phyloP scores from a whole-genome alignment of 495 filamentous ascomycete species.

The Penicillium bialowiezense region DNA sequence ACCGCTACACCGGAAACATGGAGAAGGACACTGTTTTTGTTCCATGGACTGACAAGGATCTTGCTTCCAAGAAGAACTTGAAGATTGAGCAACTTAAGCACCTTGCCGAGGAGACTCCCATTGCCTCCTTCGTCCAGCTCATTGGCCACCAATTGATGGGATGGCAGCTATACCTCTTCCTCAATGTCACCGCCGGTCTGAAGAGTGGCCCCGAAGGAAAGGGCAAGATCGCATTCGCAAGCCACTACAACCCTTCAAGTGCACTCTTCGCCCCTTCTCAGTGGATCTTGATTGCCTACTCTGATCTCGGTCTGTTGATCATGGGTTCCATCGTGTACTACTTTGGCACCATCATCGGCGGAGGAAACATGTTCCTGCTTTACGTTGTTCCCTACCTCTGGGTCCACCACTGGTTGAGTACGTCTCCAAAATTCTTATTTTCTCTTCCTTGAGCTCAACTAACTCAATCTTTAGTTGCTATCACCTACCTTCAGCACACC shows the following conservation, averaged over 20 bases:
- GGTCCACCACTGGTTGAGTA: conserved; percentile 62
- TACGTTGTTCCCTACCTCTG: conserved; percentile 57
- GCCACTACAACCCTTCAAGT: conserved; percentile 60
- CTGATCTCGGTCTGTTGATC: conserved; percentile 56
- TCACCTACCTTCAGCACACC: conserved; percentile 88
- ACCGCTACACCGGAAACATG: conserved; percentile 61
- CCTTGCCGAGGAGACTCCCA: conserved; percentile 56
- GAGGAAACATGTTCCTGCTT: conserved; percentile 46
- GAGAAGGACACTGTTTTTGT: conserved; percentile 61
- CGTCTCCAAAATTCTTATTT: background rate
- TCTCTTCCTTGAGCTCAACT: background rate
- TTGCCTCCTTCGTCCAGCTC: conserved; percentile 45
- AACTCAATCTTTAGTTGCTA: conserved; percentile 52
- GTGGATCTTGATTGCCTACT: conserved; percentile 51
- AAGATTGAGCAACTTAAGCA: conserved; percentile 39
- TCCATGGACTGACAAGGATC: conserved; percentile 43
- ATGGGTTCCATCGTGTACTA: conserved; percentile 43
- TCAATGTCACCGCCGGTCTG: conserved; percentile 52
- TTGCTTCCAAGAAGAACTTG: conserved; percentile 30
- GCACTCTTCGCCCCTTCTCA: conserved; percentile 62
- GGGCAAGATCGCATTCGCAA: conserved; percentile 46
- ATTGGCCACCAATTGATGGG: conserved; percentile 54
- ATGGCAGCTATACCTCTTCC: conserved; percentile 54
- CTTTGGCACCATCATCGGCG: conserved; percentile 44
- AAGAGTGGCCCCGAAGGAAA: conserved; percentile 39